A percentile compares a stretch with the other conserved stretches of the same genome.
phyloP scores from a whole-genome alignment of 805 yeast genomes.

The Monosporozyma unispora region DNA sequence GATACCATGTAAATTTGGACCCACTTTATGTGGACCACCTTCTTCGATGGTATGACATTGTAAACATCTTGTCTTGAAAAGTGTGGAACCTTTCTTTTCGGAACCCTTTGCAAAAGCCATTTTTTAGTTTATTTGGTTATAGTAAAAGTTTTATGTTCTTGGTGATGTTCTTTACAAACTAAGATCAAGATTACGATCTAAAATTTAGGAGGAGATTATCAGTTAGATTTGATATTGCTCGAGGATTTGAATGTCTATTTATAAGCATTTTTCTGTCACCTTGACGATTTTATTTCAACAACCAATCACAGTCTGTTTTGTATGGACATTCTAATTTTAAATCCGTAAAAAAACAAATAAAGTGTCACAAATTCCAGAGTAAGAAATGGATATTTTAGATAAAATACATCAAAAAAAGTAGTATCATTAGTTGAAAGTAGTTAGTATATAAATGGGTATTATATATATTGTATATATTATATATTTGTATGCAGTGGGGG shows the following conservation, averaged over 20 bases:
- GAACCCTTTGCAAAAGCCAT: background rate
- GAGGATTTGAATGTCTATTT: background rate
- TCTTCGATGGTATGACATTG: slow-evolving; percentile 97
- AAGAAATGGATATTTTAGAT: too few species aligned
- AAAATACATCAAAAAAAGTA: too few species aligned
- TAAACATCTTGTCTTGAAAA: slow-evolving; percentile 97
- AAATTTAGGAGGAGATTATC: background rate
- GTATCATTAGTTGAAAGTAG: too few species aligned
- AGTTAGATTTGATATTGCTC: background rate
- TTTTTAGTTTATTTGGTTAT: background rate
- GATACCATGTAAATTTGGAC: slow-evolving; percentile 96
- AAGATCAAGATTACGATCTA: too few species aligned
- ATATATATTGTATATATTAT: background rate
- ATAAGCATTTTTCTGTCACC: background rate
- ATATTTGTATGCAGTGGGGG: background rate
- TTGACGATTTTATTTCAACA: background rate
- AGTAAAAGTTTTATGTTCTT: background rate
- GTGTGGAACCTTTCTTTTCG: slow-evolving; percentile 92
- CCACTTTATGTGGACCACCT: slow-evolving; percentile 97
- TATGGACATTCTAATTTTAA: background rate
- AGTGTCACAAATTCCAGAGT: background rate
- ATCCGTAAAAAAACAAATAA: background rate
- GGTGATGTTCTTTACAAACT: background rate
- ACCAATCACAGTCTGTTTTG: background rate
- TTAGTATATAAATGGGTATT: too few species aligned